phyloP scores from a whole-genome alignment of 2,329 filamentous ascomycete genomes.

The Trichophyton rubrum region DNA sequence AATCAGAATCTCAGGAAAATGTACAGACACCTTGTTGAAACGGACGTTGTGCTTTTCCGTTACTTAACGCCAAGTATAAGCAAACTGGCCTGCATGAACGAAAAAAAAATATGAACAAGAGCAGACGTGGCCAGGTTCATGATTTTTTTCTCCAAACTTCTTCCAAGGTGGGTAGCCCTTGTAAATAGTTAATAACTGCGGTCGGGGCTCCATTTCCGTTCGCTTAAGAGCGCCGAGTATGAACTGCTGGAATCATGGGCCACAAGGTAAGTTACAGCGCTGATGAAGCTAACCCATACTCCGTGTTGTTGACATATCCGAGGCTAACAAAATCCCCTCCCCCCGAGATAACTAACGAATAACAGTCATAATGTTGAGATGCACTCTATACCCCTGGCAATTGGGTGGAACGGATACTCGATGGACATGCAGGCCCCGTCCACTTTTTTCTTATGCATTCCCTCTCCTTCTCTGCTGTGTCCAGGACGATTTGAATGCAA shows the following conservation, averaged over 20 bases:
- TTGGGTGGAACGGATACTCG: not conserved
- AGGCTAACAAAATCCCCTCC: not conserved
- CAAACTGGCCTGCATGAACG: not conserved
- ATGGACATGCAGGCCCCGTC: not conserved
- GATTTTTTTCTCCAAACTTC: not conserved
- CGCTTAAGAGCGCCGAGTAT: not conserved
- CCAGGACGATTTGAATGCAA: not conserved
- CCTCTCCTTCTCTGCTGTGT: not conserved
- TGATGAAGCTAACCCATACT: no score
- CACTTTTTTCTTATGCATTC: not conserved
- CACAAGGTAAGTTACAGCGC: not conserved
- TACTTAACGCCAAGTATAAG: constrained; percentile 1
- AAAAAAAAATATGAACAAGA: not conserved
- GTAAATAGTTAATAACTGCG: not conserved
- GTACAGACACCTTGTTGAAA: not conserved
- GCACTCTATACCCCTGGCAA: not conserved
- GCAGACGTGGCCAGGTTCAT: not conserved
- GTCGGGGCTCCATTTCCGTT: not conserved
- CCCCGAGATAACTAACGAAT: not conserved
- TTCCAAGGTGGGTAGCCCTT: not conserved
- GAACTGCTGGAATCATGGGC: not conserved
- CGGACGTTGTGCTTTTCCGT: not conserved
- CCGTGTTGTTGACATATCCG: not conserved
- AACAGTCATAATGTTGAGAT: no score
- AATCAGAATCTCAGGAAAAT: not conserved